Base-by-base conservation (phyloP, 73 alveolate genomes). In the Diophrys appendiculata region DNA sequence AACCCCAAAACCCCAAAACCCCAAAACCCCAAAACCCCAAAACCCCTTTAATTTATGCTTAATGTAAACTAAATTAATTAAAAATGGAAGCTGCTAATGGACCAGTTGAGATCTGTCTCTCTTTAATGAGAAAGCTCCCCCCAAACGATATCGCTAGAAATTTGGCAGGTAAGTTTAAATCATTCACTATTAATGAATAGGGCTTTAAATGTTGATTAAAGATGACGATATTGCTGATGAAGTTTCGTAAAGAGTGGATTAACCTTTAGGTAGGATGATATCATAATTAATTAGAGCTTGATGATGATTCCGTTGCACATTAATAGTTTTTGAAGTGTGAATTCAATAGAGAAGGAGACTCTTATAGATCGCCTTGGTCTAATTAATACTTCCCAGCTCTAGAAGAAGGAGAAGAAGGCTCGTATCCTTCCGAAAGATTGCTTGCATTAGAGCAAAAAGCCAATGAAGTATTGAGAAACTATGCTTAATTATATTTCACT, bases 341-440 rank as follows among this genome's bases (percentile, higher is more conserved):
- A 65, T 90, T 69, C 89, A 93, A 93, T 68, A 78, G 95, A 65
- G 98, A 90, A 64, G 98, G 95, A 1, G 90, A 90, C 68, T 69
- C 95, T 25, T 93, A 82, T 70, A 81, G 98, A 69, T 93, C 96
- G 23, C 98, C 98, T 54, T 90, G 93, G 93, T 67, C 94, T 29
- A 93, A 90, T 72, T 52, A 75, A n/a, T 93, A 93, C 72, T 89
- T 85, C 80, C 98, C 98, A 0, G 87, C 90, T 2, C 28, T 80
- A 0, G 77, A 73, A 23, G 69, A 31, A 8, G 30, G 68, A 14
- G 78, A 75, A n/a, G 91, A 84, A 14, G 82, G 80, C 73, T 72
- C 60, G 60, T 73, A 52, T 73, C 92, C 91, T 33, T 75, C 93
- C 26, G 89, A 76, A n/a, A 91, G 81, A 33, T 72, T 94, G 35